Base-by-base conservation (phyloP, 2,329 filamentous ascomycete species). In the Sporothrix schenckii region DNA sequence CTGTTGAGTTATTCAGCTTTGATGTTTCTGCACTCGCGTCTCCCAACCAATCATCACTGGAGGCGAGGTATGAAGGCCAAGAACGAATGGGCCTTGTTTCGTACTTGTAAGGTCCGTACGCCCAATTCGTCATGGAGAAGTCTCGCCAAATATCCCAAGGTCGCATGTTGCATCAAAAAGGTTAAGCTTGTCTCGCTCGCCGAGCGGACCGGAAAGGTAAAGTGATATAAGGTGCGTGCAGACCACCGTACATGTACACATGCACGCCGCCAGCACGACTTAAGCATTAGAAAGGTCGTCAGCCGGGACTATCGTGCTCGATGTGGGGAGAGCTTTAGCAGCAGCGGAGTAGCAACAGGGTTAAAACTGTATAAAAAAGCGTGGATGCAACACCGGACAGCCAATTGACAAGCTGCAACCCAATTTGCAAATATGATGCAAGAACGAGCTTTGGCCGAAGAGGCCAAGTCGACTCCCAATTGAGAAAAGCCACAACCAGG, bases 221-320 rank as follows among this genome's bases (percentile, higher is more conserved):
- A n/a, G 56, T n/a, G 39, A 44, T 11, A 27, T 19, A n/a, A 63
- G n/a, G 19, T 30, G 39, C 54, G 39, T 34, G 49, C 19, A n/a
- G 6, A n/a, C 16, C 49, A n/a, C 5, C 47, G 2, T 19, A n/a
- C n/a, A n/a, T n/a, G n/a, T n/a, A n/a, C n/a, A n/a, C n/a, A n/a
- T n/a, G n/a, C n/a, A 50, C 19, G 14, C n/a, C 21, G 3, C 61
- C 41, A 65, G 14, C 61, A 50, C 16, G 61, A 16, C 30, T 50
- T 14, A 50, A 34, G 44, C 60, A 50, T 34, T 34, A 34, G 9
- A 50, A 65, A 30, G 61, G 44, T 65, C 61, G 61, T 50, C 61
- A 50, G 47, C 39, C 27, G 9, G 58, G 39, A 19, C 34, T 41
- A 41, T n/a, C 10, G 30, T 21, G n/a, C 5, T 10, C 3, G 5